Percentiles rank a stretch among this genome's conserved stretches.
These are phyloP conservation scores for Syzygium grande DNA, from an alignment of 345 rosid species.

Conservation along the genomic window DNA sequence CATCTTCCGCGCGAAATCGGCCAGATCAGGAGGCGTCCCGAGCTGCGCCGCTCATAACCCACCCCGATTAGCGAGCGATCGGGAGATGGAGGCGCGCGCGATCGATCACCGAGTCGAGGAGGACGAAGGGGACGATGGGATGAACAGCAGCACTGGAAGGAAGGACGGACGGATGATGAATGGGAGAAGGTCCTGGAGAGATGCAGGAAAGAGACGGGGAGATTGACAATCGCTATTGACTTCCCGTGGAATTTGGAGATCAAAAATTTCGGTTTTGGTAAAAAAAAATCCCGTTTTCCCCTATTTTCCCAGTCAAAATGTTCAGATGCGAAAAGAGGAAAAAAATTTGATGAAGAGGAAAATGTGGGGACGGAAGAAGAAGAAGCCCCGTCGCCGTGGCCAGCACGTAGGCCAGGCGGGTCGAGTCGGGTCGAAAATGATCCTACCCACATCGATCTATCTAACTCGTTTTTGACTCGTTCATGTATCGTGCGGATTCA, in stretches of 20 bases:
- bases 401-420: not conserved
- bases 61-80: not conserved
- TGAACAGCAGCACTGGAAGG: not conserved
- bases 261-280: fast-evolving
- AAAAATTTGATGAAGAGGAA: not conserved
- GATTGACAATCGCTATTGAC: not conserved
- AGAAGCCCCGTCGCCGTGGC: not conserved
- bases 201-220: not conserved
- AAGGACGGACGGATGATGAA: not conserved
- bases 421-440: too few species aligned
- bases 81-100: too few species aligned
- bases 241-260: not conserved
- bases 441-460: too few species aligned
- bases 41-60: not conserved
- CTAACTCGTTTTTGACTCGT: too few species aligned
- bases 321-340: not conserved
- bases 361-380: not conserved
- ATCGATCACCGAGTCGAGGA: not conserved
- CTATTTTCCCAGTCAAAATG: not conserved
- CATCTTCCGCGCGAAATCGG: slow-evolving; percentile 26
- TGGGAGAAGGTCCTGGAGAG: not conserved
- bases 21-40: not conserved
- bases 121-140: not conserved
- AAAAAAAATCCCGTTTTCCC: not conserved
- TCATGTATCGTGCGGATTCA: too few species aligned